Evolutionary conservation across 306 rosid species (phyloP), one percentile per base, ranked within the genome.

Genomic region (Castanea mollissima): DNA sequence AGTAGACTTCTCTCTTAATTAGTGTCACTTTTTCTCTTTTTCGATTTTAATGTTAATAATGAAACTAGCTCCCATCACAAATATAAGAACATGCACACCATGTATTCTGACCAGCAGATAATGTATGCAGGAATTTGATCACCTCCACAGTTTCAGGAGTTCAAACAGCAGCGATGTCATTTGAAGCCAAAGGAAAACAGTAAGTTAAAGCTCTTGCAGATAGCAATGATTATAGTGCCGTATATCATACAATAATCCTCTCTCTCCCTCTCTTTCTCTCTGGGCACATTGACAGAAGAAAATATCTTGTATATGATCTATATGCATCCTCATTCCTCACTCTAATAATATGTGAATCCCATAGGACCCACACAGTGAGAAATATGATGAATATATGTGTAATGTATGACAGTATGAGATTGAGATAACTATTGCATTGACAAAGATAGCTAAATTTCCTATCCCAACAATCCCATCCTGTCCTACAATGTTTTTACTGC

Each of bases 71-170:
- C 44, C 44, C 44, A 38, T 38, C 44, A 38, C 44, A 60, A 60
- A 60, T 60, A 49, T 16, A 49, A 25, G 68, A 60, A 25, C 68
- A 13, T 1, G 8, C 68, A 20, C 55, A 5, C 29, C 8, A 69
- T 38, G n/a, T 19, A 16, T 10, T 16, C 72, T 19, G 20, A 63
- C 10, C 27, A 19, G 14, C 27, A 32, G 51, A 19, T 6, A 18
- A 32, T 67, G 0, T 57, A 25, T 85, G 81, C 90, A 90, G 93
- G 88, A 78, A 29, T 86, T 85, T 77, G 18, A 56, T 74, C 25
- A 73, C 87, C 32, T 82, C 97, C 8, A 78, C 80, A 83, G 52
- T 83, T 38, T 86, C 90, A 0, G 97, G 93, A 44, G 55, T 78
- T 62, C 82, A 86, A 60, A 87, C 88, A 2, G 60, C 90, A 69